These are phyloP conservation scores for Paralagenidium karlingii DNA, from an alignment of 352 stramenopile genomes.

Conservation along the genomic window DNA sequence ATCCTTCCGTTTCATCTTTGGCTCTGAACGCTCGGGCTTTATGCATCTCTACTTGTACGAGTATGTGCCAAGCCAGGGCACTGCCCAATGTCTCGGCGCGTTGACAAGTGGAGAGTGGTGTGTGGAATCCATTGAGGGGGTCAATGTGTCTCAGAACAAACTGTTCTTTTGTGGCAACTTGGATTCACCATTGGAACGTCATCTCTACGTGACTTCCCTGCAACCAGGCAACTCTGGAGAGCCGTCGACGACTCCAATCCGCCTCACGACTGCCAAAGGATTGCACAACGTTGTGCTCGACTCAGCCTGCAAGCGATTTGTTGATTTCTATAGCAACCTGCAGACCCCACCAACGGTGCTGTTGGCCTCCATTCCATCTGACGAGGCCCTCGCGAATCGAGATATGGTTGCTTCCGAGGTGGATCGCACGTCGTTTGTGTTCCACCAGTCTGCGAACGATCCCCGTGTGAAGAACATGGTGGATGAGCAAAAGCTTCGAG, in stretches of 20 bases:
- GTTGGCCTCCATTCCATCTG: constrained; percentile 33
- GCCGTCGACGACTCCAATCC: constrained; percentile 18
- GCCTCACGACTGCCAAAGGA: constrained; percentile 64
- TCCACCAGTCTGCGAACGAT: constrained; percentile 57
- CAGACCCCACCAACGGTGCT: constrained; percentile 45
- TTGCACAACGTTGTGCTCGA: constrained; percentile 90
- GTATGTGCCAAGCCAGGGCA: constrained; percentile 28
- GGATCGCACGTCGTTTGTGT: constrained; percentile 19
- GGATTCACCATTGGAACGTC: constrained; percentile 82
- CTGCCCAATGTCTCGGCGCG: constrained; percentile 30
- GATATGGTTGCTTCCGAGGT: constrained; percentile 12
- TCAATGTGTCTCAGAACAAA: constrained; percentile 65
- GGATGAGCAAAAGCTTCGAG: constrained; percentile 29
- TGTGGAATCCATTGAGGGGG: constrained; percentile 73
- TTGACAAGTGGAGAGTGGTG: constrained; percentile 58
- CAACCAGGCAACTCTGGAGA: constrained; percentile 21
- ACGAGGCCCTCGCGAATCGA: constrained; percentile 12
- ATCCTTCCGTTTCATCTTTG: constrained; percentile 93
- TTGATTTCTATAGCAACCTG: constrained; percentile 76
- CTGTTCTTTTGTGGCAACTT: constrained; percentile 84
- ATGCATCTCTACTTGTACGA: constrained; percentile 96
- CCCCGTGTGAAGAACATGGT: constrained; percentile 34
- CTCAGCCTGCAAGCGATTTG: constrained; percentile 57
- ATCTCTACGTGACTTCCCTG: constrained; percentile 82
- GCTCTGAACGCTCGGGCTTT: constrained; percentile 87